Evolutionary conservation across 2,329 filamentous ascomycete species (phyloP).

Genomic region (Harringtonia lauricola): DNA sequence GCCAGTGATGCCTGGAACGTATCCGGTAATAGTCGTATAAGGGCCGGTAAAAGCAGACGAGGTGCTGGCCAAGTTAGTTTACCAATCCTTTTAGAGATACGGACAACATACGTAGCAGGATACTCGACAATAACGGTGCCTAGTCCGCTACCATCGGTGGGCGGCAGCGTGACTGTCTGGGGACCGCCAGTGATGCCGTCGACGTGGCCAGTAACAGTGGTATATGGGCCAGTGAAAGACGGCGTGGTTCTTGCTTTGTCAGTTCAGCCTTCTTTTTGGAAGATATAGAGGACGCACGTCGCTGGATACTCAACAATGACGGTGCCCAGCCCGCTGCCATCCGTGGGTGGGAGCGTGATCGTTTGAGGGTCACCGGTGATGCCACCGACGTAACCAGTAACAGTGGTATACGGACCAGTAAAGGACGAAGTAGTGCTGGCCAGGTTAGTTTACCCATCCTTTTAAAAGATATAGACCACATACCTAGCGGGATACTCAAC

Average conservation of each 20-base stretch:
- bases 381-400: neutral
- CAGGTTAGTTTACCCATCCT: too few relatives aligned
- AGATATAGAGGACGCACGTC: too few relatives aligned
- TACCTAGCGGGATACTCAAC: too few relatives aligned
- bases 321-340: neutral
- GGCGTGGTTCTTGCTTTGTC: too few relatives aligned
- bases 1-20: neutral
- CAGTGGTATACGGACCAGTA: neutral
- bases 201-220: neutral
- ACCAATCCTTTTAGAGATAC: too few relatives aligned
- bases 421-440: too few relatives aligned
- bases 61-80: too few relatives aligned
- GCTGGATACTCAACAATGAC: neutral
- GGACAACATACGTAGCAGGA: neutral
- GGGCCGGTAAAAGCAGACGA: slow-evolving; percentile 8
- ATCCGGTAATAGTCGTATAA: slow-evolving; percentile 1
- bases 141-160: too few relatives aligned
- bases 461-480: too few relatives aligned
- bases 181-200: neutral
- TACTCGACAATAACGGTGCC: slow-evolving; percentile 3
- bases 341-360: slow-evolving; percentile 5
- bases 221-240: neutral
- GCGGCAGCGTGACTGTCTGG: too few relatives aligned
- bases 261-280: too few relatives aligned
- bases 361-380: neutral